Percentiles rank a stretch among this genome's conserved stretches.
Evolutionary conservation across 495 filamentous ascomycete genomes (phyloP).

Genomic region (Penicillium antarcticum): DNA sequence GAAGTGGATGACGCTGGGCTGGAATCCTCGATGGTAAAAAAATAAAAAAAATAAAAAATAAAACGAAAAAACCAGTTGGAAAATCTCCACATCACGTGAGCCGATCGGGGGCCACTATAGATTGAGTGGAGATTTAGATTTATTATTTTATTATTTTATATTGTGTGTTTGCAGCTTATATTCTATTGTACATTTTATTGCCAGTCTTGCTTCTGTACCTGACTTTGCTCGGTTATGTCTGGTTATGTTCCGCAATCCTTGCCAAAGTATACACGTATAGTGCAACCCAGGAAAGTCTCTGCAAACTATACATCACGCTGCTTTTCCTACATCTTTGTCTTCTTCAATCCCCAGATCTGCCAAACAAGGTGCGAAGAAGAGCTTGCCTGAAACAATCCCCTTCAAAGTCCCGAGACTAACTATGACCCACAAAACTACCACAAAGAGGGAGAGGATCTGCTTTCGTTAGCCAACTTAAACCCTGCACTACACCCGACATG

Average conservation of each 20-base stretch:
- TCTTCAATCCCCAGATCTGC: constrained; percentile 32
- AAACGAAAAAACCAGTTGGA: constrained; percentile 16
- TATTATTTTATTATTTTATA: too few relatives aligned
- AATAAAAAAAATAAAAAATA: constrained; percentile 18
- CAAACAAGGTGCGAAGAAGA: constrained; percentile 53
- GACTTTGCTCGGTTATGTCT: neutral
- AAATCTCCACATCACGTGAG: constrained; percentile 29
- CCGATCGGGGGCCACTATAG: neutral
- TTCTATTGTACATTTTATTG: too few relatives aligned
- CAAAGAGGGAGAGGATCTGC: constrained; percentile 47
- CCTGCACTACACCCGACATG: too few relatives aligned
- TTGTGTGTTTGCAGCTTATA: too few relatives aligned
- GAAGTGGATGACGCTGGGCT: constrained; percentile 26
- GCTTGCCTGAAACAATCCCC: constrained; percentile 38
- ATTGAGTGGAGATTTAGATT: too few relatives aligned
- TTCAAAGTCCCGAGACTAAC: constrained; percentile 44
- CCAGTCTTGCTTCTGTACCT: too few relatives aligned
- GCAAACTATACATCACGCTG: constrained; percentile 8
- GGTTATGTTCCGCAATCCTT: constrained; percentile 6
- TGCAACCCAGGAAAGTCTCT: neutral
- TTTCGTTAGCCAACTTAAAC: neutral
- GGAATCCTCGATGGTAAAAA: constrained; percentile 21
- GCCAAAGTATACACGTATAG: constrained; percentile 1
- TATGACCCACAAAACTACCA: constrained; percentile 50
- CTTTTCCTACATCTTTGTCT: constrained; percentile 16